Evolutionary conservation across 192 early-diverging fungal species (phyloP), one percentile per base, ranked within the genome.

Genomic region (Rhizoclosmatium sp.): DNA sequence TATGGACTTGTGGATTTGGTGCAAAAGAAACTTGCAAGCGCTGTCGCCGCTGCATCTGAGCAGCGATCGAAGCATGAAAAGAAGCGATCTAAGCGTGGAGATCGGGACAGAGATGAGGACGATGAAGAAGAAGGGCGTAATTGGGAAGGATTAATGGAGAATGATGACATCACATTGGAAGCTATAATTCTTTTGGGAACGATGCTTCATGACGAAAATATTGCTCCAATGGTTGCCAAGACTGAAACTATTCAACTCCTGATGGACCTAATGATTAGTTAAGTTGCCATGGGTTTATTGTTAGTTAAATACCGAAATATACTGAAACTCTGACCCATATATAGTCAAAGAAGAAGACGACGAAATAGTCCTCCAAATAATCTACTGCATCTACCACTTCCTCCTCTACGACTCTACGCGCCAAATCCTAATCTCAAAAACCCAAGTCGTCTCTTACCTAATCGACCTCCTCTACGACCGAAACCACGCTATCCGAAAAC

Each of bases 281-380:
- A 58, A 39, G 67, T 56, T 59, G 12, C 21, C 2, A 62, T 72
- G 5, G 46, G 21, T 45, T 65, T 23, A 82, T 10, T 39, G n/a
- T 7, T 60, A 79, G 19, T 65, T 76, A 12, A 44, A 9, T 78
- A 79, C 42, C 60, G 54, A 12, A 76, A 3, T 2, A 69, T 9
- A 45, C 47, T 48, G 41, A 71, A 45, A 4, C 40, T 41, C 31
- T 83, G 4, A 1, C 69, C 2, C 4, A 76, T 46, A 23, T 47
- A 78, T 48, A 85, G 88, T 81, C 9, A 90, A 90, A 69, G 89
- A 91, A 66, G 89, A 91, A 58, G 89, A 91, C 80, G 89, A 91
- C 65, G 89, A 91, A 73, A 91, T 91, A 23, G 83, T 91, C 47
- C 65, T 90, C 45, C 89, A 91, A 66, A 83, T 90, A 48, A 89